A percentile compares a stretch with the other conserved stretches of the same genome.
Evolutionary conservation across 2,329 filamentous ascomycete genomes (phyloP).

Genomic region (Aspergillus sp.): DNA sequence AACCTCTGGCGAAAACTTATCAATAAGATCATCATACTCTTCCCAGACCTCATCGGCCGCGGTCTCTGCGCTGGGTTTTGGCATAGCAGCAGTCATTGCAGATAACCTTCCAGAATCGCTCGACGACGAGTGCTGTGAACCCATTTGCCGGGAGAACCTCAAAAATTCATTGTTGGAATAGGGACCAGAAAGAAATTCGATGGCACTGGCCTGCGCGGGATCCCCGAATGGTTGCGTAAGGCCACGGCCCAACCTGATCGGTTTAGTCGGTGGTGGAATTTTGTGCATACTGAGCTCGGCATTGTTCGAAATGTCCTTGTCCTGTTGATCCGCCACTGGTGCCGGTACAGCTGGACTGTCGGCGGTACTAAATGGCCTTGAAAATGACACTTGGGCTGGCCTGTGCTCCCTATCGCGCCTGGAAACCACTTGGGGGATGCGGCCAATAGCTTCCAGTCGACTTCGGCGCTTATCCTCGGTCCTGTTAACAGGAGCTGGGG

Average conservation of each 20-base stretch:
- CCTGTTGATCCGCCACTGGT: constrained; percentile 15
- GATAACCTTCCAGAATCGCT: constrained; percentile 55
- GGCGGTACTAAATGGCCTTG: constrained; percentile 60
- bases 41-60: constrained; percentile 87
- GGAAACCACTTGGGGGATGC: constrained; percentile 74
- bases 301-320: constrained; percentile 15
- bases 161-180: constrained; percentile 55
- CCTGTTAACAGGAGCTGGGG: constrained; percentile 8
- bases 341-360: constrained; percentile 35
- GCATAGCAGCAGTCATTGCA: constrained; percentile 58
- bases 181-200: constrained; percentile 28
- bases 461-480: constrained; percentile 41
- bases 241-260: constrained; percentile 16
- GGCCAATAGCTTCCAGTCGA: constrained; percentile 69
- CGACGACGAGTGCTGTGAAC: constrained; percentile 58
- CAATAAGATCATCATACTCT: constrained; percentile 83
- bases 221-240: constrained; percentile 26
- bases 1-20: constrained; percentile 48
- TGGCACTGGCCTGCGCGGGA: constrained; percentile 19
- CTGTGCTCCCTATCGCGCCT: constrained; percentile 53
- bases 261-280: constrained; percentile 14
- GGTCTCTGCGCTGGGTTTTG: constrained; percentile 51
- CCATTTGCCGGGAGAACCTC: constrained; percentile 61
- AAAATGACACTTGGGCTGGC: constrained; percentile 70
- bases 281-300: constrained; percentile 14